phyloP scores from a whole-genome alignment of 148 eudicot species.

The Arbutus unedo region DNA sequence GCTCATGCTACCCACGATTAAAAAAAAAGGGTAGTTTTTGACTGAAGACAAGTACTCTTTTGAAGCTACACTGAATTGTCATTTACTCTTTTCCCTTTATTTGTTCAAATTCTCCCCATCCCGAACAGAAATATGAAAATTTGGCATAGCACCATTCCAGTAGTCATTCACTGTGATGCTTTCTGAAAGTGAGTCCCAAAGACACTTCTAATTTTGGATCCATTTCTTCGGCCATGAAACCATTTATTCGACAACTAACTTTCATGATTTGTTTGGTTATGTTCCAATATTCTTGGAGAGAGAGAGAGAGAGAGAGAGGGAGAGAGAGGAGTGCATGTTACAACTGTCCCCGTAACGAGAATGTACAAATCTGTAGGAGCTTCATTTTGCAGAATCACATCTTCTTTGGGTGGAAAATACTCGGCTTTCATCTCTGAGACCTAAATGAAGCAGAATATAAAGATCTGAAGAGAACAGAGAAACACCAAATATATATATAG shows the following conservation, averaged over 20 bases:
- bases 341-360: conserved; percentile 72
- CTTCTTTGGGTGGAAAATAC: conserved; percentile 87
- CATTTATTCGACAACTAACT: too few relatives aligned
- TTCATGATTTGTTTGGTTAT: neutral
- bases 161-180: neutral
- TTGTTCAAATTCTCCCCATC: neutral
- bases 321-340: conserved; percentile 23
- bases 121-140: neutral
- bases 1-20: neutral
- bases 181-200: neutral
- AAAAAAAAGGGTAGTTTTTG: neutral
- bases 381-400: conserved; percentile 83
- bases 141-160: neutral
- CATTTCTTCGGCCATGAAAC: too few relatives aligned
- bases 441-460: conserved; percentile 22
- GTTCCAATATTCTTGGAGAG: neutral
- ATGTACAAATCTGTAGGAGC: conserved; percentile 83
- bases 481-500: too few relatives aligned
- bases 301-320: neutral
- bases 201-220: neutral
- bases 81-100: neutral
- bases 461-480: conserved; percentile 46
- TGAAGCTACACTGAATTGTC: neutral
- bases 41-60: neutral
- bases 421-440: conserved; percentile 91